A percentile compares a stretch with the other conserved stretches of the same genome.
phyloP scores from a whole-genome alignment of 2,329 filamentous ascomycete species.

The Penicillium sp. region DNA sequence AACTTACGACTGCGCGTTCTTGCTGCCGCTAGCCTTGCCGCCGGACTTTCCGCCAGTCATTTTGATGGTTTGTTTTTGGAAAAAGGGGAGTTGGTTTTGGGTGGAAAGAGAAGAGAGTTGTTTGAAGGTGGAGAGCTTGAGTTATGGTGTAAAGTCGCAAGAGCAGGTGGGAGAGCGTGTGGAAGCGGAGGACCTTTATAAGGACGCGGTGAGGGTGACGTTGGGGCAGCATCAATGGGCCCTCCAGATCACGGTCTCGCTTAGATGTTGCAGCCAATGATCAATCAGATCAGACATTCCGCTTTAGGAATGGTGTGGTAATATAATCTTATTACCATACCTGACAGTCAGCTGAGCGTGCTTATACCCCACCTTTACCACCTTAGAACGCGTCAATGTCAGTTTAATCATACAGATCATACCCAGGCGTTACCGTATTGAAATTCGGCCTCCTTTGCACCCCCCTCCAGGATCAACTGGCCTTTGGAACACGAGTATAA shows the following conservation, averaged over 20 bases:
- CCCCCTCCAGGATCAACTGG: conserved; percentile 46
- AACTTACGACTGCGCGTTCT: conserved; percentile 98
- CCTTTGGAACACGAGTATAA: conserved; percentile 46
- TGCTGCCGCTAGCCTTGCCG: conserved; percentile 98
- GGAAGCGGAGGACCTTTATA: conserved; percentile 43
- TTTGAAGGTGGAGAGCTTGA: conserved; percentile 17
- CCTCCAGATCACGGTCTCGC: conserved; percentile 49
- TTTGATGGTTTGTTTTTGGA: conserved; percentile 58
- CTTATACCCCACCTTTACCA: conserved; percentile 9
- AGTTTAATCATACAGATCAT: conserved; percentile 49
- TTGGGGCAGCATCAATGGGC: conserved; percentile 39
- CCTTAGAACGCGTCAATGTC: conserved; percentile 23
- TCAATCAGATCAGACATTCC: conserved; percentile 33
- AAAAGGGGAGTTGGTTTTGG: not conserved
- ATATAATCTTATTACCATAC: conserved; percentile 17
- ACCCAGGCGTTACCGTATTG: conserved; percentile 42
- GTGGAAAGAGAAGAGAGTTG: not conserved
- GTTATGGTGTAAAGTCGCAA: conserved; percentile 24
- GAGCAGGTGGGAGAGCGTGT: conserved; percentile 32
- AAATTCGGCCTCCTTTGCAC: conserved; percentile 46
- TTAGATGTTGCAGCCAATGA: conserved; percentile 45
- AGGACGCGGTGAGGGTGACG: conserved; percentile 44
- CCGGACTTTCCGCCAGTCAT: conserved; percentile 99
- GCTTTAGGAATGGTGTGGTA: conserved; percentile 31
- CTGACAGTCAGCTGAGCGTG: conserved; percentile 24